Conservation (phyloP, 805 yeast species). For the Scheffersomyces amazonensis region DNA sequence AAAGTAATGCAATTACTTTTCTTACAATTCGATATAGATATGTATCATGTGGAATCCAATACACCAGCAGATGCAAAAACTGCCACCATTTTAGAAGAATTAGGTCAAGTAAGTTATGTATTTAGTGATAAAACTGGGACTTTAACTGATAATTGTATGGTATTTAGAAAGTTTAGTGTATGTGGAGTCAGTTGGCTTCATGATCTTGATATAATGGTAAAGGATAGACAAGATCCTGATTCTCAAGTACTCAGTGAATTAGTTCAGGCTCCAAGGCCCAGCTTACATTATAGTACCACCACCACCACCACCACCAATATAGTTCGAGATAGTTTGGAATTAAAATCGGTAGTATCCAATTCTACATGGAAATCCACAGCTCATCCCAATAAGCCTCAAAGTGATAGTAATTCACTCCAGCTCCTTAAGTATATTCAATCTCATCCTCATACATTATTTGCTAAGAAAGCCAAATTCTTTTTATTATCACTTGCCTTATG, state of each 20-base stretch:
- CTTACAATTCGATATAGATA: constrained; percentile 88
- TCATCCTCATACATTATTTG: constrained; percentile 66
- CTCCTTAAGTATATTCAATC: constrained; percentile 67
- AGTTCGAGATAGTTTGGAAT: constrained; percentile 33
- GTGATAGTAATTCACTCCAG: constrained; percentile 52
- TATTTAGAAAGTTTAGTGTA: constrained; percentile 83
- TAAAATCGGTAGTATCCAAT: constrained; percentile 17
- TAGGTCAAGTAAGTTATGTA: constrained; percentile 94
- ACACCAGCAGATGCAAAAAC: constrained; percentile 95
- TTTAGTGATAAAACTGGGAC: constrained; percentile 98
- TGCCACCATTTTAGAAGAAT: constrained; percentile 91
- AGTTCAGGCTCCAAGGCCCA: constrained; percentile 2
- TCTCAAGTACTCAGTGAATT: constrained; percentile 4
- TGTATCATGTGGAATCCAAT: constrained; percentile 81
- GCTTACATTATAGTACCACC: constrained; percentile 1
- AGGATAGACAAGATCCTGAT: constrained; percentile 7
- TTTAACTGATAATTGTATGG: constrained; percentile 89
- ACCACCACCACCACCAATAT: constrained; percentile 26
- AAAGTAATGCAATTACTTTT: constrained; percentile 81
- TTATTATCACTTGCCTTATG: constrained; percentile 81
- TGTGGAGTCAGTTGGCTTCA: constrained; percentile 91
- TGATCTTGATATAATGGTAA: constrained; percentile 50
- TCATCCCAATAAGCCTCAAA: constrained; percentile 40
- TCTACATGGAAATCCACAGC: constrained; percentile 49
- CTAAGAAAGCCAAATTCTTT: constrained; percentile 76